Evolutionary conservation across 202 grass and related monocot genomes (phyloP), one percentile per base, ranked within the genome.

Genomic region (Panicum virgatum): DNA sequence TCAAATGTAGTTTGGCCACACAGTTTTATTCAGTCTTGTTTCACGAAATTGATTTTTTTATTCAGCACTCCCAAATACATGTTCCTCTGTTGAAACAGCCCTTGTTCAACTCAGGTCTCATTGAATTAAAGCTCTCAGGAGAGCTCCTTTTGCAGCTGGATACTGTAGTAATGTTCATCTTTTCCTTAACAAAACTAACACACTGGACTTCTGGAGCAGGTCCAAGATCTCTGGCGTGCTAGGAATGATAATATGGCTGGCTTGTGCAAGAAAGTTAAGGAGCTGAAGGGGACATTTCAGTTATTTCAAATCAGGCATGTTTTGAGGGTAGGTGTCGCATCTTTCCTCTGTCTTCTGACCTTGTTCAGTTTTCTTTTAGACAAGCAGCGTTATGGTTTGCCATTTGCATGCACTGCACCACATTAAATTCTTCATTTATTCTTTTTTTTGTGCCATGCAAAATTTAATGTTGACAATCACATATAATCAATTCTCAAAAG

Each of bases 291-390:
- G 26, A 69, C 18, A 25, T 98, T 98, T 68, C 39, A 61, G 48
- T 80, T 79, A 75, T 93, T 98, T 79, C 50, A 91, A 70, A 83
- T 95, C 45, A 87, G 20, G 37, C 90, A 93, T 87, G 96, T 98
- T 71, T 82, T 60, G 73, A 95, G 90, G 96, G 96, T 98, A 97
- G 70, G 72, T 27, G 54, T 60, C 54, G 20, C 38, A 47, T 47
- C 34, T 82, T 68, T 76, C 7, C 75, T 72, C n/a, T 78, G 32
- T 77, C 58, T 63, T 86, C 34, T 79, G 73, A 48, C 36, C n/a
- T 62, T 79, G 38, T 19, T 82, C 40, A 46, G 72, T 56, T 56
- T 77, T 60, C 26, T 83, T 26, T 29, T 84, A 16, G 18, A 38
- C 45, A 19, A 69, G 22, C 50, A 82, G 6, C 7, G 39, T 71